phyloP scores from a whole-genome alignment of 1,284 basidiomycete genomes.

The Flammula alnicola region DNA sequence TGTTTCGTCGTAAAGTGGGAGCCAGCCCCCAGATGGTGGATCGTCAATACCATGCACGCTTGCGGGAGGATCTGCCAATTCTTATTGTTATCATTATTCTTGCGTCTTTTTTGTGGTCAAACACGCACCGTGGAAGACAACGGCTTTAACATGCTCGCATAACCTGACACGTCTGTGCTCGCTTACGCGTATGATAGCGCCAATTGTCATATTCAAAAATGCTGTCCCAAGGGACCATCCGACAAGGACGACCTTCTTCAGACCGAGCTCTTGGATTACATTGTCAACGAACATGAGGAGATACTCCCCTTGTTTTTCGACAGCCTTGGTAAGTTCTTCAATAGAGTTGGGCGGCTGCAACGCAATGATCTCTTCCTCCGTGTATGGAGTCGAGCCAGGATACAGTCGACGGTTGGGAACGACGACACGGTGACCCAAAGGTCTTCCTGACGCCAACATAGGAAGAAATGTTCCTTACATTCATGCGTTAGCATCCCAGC shows the following conservation, averaged over 20 bases:
- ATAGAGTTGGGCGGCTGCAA: slow-evolving; percentile 9
- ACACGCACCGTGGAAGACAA: background rate
- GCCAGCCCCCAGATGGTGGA: slow-evolving; percentile 18
- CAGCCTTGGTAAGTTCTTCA: slow-evolving; percentile 7
- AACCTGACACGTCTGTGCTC: background rate
- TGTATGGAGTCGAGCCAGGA: slow-evolving; percentile 22
- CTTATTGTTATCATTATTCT: too few relatives aligned
- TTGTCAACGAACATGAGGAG: slow-evolving; percentile 18
- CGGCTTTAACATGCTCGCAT: background rate
- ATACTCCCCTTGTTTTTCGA: slow-evolving; percentile 20
- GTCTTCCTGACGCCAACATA: slow-evolving; percentile 12
- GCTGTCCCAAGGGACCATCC: slow-evolving; percentile 22
- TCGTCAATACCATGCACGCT: slow-evolving; percentile 10
- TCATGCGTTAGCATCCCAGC: background rate
- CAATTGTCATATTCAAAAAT: slow-evolving; percentile 14
- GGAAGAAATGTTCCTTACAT: slow-evolving; percentile 12
- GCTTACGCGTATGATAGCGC: slow-evolving; percentile 2
- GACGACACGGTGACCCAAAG: slow-evolving; percentile 17
- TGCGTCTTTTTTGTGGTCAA: too few relatives aligned
- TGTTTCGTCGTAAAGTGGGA: slow-evolving; percentile 21
- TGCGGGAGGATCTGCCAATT: slow-evolving; percentile 18
- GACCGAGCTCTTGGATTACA: slow-evolving; percentile 15
- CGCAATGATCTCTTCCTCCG: slow-evolving; percentile 12
- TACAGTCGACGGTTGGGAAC: slow-evolving; percentile 22
- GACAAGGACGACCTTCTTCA: slow-evolving; percentile 16